These are phyloP conservation scores for Cytospora piceae DNA, from an alignment of 2,329 filamentous ascomycete species.

Conservation along the genomic window DNA sequence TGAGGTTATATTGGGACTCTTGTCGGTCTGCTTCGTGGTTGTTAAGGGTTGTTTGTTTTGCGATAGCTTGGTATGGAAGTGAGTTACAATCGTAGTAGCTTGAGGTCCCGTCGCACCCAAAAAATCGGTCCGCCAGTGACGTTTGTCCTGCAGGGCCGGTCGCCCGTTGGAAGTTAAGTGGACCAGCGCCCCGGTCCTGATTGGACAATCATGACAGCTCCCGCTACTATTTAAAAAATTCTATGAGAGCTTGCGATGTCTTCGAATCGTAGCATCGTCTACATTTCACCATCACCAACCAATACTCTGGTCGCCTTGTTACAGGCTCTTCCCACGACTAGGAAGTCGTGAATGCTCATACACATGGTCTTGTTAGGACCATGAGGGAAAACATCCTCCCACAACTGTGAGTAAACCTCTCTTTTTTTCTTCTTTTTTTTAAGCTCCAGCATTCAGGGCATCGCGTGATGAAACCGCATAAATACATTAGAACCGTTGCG, in stretches of 20 bases:
- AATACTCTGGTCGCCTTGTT: not conserved
- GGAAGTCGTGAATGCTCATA: not conserved
- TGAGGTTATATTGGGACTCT: not conserved
- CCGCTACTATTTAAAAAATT: not conserved
- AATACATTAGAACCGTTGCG: conserved; percentile 61
- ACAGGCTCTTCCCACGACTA: not conserved
- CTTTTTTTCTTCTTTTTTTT: not conserved
- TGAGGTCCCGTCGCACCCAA: conserved; percentile 19
- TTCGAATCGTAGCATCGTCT: not conserved
- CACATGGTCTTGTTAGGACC: not conserved
- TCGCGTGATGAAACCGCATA: conserved; percentile 52
- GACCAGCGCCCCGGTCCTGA: not conserved
- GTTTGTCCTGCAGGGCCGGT: conserved; percentile 24
- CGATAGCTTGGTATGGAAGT: not conserved
- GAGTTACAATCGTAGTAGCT: conserved; percentile 6
- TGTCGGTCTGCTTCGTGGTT: not conserved
- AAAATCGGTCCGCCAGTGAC: conserved; percentile 30
- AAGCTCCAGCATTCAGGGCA: conserved; percentile 26
- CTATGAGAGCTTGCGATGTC: not conserved
- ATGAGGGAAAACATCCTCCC: not conserved
- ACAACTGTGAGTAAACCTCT: conserved; percentile 15
- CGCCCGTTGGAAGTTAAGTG: conserved; percentile 3
- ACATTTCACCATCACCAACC: not conserved
- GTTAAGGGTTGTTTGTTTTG: not conserved
- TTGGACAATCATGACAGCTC: conserved; percentile 20